These are phyloP conservation scores for Rosa lucieae DNA, from an alignment of 306 rosid species.

Conservation along the genomic window DNA sequence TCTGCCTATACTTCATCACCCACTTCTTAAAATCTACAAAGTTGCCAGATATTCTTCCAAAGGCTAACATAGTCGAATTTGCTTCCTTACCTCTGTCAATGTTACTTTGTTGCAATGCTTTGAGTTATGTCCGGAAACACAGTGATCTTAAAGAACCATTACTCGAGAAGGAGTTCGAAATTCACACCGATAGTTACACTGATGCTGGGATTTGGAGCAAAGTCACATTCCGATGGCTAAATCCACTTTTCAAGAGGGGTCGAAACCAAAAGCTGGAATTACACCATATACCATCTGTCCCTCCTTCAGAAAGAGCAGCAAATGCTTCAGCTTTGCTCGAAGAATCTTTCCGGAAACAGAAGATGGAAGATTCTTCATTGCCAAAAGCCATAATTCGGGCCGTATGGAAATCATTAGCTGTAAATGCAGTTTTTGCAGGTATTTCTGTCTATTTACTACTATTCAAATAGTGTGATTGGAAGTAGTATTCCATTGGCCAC, in stretches of 20 bases:
- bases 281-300: slow-evolving; percentile 61
- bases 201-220: slow-evolving; percentile 68
- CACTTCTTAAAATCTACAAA: slow-evolving; percentile 24
- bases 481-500: not conserved
- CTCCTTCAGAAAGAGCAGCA: slow-evolving; percentile 68
- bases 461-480: not conserved
- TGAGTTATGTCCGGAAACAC: slow-evolving; percentile 34
- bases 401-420: slow-evolving; percentile 52
- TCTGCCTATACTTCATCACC: slow-evolving; percentile 33
- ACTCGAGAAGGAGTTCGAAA: slow-evolving; percentile 43
- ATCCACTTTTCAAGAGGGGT: slow-evolving; percentile 67
- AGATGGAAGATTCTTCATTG: slow-evolving; percentile 50
- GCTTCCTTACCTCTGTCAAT: slow-evolving; percentile 55
- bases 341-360: slow-evolving; percentile 61
- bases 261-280: slow-evolving; percentile 60
- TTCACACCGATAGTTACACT: slow-evolving; percentile 29
- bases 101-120: slow-evolving; percentile 46
- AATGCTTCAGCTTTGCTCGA: slow-evolving; percentile 54
- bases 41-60: slow-evolving; percentile 45
- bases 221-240: slow-evolving; percentile 73
- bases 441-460: not conserved
- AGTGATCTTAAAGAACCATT: slow-evolving; percentile 43
- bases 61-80: slow-evolving; percentile 42
- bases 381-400: slow-evolving; percentile 53
- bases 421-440: slow-evolving; percentile 87